phyloP scores from a whole-genome alignment of 2,329 filamentous ascomycete genomes.

The Aspergillus vadensis region DNA sequence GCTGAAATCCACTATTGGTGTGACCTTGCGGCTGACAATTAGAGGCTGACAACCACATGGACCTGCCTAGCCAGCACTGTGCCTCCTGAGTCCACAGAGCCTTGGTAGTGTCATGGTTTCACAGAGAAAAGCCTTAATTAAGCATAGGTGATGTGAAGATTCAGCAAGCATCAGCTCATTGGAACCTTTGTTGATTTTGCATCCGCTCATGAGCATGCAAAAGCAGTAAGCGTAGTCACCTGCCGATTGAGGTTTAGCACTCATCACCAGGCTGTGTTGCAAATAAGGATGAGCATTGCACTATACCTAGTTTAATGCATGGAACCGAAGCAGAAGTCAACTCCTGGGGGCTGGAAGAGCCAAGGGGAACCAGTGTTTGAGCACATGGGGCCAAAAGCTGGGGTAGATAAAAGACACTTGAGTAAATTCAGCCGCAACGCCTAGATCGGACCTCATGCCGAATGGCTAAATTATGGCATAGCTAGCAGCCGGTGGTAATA shows the following conservation, averaged over 20 bases:
- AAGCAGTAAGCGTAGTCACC: not conserved
- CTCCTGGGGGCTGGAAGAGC: not conserved
- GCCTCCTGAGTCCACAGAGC: not conserved
- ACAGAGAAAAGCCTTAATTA: not conserved
- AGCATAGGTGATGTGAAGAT: no score
- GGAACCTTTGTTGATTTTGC: no score
- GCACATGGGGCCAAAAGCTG: conserved; percentile 6
- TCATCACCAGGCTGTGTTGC: not conserved
- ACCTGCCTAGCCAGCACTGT: not conserved
- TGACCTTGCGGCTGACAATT: not conserved
- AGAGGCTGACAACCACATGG: not conserved
- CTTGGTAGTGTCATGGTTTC: not conserved
- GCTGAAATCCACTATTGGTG: not conserved
- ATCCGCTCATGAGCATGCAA: not conserved
- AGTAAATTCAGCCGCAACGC: not conserved
- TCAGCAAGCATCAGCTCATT: not conserved
- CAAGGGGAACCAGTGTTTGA: conserved; percentile 9
- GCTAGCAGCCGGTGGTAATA: not conserved
- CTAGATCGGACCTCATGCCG: not conserved
- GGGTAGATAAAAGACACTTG: not conserved
- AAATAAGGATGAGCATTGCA: not conserved
- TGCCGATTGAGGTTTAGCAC: not conserved
- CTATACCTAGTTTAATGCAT: not conserved
- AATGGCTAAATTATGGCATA: not conserved
- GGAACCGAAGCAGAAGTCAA: not conserved